Evolutionary conservation across 768 basidiomycete genomes (phyloP).

Genomic region (Pleurotus tuoliensis): DNA sequence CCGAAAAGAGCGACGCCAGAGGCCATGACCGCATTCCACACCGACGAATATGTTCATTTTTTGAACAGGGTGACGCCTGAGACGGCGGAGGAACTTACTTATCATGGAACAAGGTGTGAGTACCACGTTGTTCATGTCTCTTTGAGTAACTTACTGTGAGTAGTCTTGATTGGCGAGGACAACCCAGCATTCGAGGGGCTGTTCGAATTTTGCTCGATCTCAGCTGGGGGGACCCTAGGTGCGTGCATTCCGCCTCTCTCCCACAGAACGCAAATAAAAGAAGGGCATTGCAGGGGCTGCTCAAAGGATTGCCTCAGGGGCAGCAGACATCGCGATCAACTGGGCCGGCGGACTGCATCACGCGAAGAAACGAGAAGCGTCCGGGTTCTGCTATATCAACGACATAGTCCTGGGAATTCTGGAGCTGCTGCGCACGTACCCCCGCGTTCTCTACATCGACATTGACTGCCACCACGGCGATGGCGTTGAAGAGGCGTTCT

Average conservation of each 20-base stretch:
- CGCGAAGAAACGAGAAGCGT: conserved; percentile 98
- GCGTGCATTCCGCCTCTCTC: conserved; percentile 19
- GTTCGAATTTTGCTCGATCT: conserved; percentile 99
- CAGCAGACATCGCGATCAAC: conserved; percentile 98
- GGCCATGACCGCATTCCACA: conserved; percentile 92
- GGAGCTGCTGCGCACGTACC: conserved; percentile 91
- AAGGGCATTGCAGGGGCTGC: conserved; percentile 1
- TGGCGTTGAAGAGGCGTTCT: conserved; percentile 99
- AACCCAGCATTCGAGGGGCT: conserved; percentile 98
- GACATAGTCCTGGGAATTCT: conserved; percentile 97
- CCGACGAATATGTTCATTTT: conserved; percentile 97
- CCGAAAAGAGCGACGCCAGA: conserved; percentile 68
- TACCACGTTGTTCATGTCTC: conserved; percentile 8
- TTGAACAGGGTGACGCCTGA: conserved; percentile 87
- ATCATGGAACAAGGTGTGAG: conserved; percentile 82
- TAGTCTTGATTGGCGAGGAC: conserved; percentile 78
- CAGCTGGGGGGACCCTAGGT: conserved; percentile 99
- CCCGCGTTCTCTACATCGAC: conserved; percentile 96
- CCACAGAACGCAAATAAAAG: neutral
- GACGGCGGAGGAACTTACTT: conserved; percentile 81
- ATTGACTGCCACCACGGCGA: conserved; percentile 99
- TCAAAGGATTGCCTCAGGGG: conserved; percentile 44
- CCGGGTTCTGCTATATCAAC: conserved; percentile 90
- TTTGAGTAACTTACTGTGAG: neutral
- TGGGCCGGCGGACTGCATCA: conserved; percentile 99